Evolutionary conservation across 768 basidiomycete species (phyloP).

Genomic region (Kwoniella europaea): DNA sequence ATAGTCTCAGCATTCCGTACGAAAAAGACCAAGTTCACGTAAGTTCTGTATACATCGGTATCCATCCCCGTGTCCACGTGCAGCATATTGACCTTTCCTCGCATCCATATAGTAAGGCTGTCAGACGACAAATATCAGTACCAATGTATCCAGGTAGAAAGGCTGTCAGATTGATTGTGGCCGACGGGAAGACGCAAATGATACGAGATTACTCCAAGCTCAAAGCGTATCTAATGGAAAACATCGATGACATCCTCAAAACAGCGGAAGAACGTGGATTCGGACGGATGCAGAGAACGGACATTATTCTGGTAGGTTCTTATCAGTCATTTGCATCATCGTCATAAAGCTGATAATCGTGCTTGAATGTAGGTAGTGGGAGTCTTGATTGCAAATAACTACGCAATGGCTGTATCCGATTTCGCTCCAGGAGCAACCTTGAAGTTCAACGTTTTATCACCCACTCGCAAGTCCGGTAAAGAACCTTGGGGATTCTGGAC

Average conservation of each 20-base stretch:
- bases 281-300: slow-evolving; percentile 51
- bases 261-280: slow-evolving; percentile 66
- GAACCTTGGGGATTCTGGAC: slow-evolving; percentile 78
- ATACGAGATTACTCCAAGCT: slow-evolving; percentile 69
- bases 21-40: slow-evolving; percentile 37
- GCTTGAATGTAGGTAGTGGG: slow-evolving; percentile 61
- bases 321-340: not conserved
- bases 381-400: slow-evolving; percentile 71
- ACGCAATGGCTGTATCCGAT: slow-evolving; percentile 72
- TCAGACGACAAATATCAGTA: slow-evolving; percentile 65
- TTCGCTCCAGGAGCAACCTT: slow-evolving; percentile 31
- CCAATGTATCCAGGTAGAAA: slow-evolving; percentile 70
- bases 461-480: slow-evolving; percentile 59
- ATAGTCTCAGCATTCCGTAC: slow-evolving; percentile 64
- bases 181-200: slow-evolving; percentile 72
- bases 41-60: slow-evolving; percentile 6
- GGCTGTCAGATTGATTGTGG: slow-evolving; percentile 70
- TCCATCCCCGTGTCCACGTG: no score
- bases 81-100: not conserved
- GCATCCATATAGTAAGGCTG: slow-evolving; percentile 60
- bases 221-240: slow-evolving; percentile 73
- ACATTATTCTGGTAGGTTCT: slow-evolving; percentile 6
- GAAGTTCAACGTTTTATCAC: slow-evolving; percentile 69
- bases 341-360: not conserved
- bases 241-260: slow-evolving; percentile 68